A percentile compares a stretch with the other conserved stretches of the same genome.
These are phyloP conservation scores for Exserohilum rostratum DNA, from an alignment of 2,329 filamentous ascomycete genomes.

Conservation along the genomic window DNA sequence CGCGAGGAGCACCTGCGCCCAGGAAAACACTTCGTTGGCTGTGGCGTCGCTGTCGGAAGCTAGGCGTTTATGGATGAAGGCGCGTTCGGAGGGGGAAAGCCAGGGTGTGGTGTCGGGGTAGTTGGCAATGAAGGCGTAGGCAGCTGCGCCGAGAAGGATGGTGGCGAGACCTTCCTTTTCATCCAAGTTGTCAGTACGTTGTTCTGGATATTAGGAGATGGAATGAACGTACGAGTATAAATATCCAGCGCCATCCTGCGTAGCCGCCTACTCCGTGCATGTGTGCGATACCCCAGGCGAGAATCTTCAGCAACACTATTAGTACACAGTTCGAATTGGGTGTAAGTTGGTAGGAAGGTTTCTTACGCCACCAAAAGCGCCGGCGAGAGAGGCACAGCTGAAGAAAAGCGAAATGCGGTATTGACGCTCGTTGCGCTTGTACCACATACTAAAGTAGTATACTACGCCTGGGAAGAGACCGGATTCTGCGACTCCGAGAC, in stretches of 20 bases:
- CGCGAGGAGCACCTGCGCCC: slow-evolving; percentile 68
- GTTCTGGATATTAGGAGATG: too few species aligned
- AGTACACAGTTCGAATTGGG: too few species aligned
- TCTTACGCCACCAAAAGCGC: slow-evolving; percentile 65
- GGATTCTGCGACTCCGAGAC: slow-evolving; percentile 44
- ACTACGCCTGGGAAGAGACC: slow-evolving; percentile 51
- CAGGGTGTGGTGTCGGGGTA: slow-evolving; percentile 67
- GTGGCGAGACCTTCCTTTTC: slow-evolving; percentile 46
- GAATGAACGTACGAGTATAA: slow-evolving; percentile 42
- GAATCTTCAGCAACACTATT: background rate
- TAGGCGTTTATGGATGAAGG: slow-evolving; percentile 66
- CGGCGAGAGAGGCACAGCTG: slow-evolving; percentile 62
- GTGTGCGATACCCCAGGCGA: slow-evolving; percentile 64
- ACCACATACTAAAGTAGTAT: slow-evolving; percentile 68
- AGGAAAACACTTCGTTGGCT: slow-evolving; percentile 70
- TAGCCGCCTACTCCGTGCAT: slow-evolving; percentile 61
- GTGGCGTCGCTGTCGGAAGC: slow-evolving; percentile 73
- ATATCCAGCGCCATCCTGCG: slow-evolving; percentile 51
- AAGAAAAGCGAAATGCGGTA: slow-evolving; percentile 66
- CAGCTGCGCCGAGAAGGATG: slow-evolving; percentile 39
- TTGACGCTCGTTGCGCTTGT: slow-evolving; percentile 64
- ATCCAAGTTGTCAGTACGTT: slow-evolving; percentile 18
- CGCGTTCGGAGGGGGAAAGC: slow-evolving; percentile 58
- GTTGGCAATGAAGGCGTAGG: slow-evolving; percentile 68
- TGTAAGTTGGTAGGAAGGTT: too few species aligned